Percentiles rank a stretch among this genome's conserved stretches.
phyloP scores from a whole-genome alignment of 2,329 filamentous ascomycete species.

The Microthyrium microscopicum region DNA sequence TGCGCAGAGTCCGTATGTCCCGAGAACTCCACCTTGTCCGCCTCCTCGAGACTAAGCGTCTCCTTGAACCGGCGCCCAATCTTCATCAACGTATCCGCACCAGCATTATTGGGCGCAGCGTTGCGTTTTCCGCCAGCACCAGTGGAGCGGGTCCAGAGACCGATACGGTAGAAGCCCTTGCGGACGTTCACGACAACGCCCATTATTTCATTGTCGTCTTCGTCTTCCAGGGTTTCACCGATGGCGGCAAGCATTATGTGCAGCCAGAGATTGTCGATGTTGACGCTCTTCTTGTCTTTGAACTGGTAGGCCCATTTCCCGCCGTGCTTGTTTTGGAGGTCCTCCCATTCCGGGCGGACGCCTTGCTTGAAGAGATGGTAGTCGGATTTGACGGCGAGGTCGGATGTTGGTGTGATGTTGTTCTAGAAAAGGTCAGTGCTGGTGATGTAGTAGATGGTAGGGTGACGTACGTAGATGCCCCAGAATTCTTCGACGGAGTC shows the following conservation, averaged over 20 bases:
- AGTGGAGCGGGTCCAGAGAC: conserved; percentile 90
- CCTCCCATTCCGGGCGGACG: conserved; percentile 96
- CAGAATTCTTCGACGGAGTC: conserved; percentile 99
- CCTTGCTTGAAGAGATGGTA: conserved; percentile 99
- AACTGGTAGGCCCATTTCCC: conserved; percentile 98
- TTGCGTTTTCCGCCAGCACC: conserved; percentile 63
- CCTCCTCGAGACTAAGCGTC: conserved; percentile 60
- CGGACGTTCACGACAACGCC: conserved; percentile 97
- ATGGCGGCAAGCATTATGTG: conserved; percentile 94
- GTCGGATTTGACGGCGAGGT: conserved; percentile 92
- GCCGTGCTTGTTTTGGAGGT: conserved; percentile 95
- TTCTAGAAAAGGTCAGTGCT: conserved; percentile 42
- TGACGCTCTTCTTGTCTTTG: conserved; percentile 83
- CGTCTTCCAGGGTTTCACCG: conserved; percentile 90
- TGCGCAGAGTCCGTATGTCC: conserved; percentile 91
- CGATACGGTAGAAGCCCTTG: conserved; percentile 95
- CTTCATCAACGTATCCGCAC: conserved; percentile 63
- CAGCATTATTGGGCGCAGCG: conserved; percentile 60
- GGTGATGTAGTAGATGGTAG: neutral
- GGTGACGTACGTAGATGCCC: conserved; percentile 77
- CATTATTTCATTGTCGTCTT: conserved; percentile 95
- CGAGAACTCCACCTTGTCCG: conserved; percentile 80
- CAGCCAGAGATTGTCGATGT: conserved; percentile 91
- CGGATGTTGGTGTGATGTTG: conserved; percentile 92
- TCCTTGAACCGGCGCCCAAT: conserved; percentile 91